phyloP scores from a whole-genome alignment of 768 basidiomycete genomes.

The Baorangia bicolor region DNA sequence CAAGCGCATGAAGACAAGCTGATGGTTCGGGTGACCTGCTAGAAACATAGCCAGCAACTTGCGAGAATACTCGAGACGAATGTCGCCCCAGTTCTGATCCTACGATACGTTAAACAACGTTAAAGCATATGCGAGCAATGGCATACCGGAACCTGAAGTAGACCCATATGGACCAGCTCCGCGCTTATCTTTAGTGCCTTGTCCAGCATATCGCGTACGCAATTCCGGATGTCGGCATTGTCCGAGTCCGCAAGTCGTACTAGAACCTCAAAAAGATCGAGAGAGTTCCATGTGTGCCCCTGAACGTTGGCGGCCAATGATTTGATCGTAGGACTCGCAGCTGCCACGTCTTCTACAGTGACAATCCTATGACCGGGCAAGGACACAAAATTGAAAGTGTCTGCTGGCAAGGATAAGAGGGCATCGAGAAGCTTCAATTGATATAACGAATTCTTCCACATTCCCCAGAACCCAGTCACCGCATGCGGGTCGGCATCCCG shows the following conservation, averaged over 20 bases:
- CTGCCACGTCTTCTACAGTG: slow-evolving; percentile 83
- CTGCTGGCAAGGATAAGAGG: slow-evolving; percentile 82
- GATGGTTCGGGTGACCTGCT: slow-evolving; percentile 90
- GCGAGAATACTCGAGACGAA: slow-evolving; percentile 83
- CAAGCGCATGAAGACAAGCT: slow-evolving; percentile 94
- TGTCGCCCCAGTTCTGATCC: slow-evolving; percentile 85
- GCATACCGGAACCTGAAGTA: slow-evolving; percentile 87
- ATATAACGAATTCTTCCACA: slow-evolving; percentile 82
- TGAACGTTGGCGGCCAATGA: slow-evolving; percentile 88
- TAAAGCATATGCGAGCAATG: neutral
- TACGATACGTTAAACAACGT: slow-evolving; percentile 19
- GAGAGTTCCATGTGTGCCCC: slow-evolving; percentile 91
- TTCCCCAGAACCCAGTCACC: slow-evolving; percentile 81
- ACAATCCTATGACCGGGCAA: slow-evolving; percentile 83
- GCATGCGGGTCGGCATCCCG: slow-evolving; percentile 75
- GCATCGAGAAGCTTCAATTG: slow-evolving; percentile 88
- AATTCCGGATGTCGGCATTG: slow-evolving; percentile 63
- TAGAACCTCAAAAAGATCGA: slow-evolving; percentile 86
- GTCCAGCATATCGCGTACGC: slow-evolving; percentile 89
- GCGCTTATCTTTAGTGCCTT: slow-evolving; percentile 92
- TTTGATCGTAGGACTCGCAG: slow-evolving; percentile 89
- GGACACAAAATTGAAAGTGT: slow-evolving; percentile 90
- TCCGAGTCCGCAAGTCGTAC: slow-evolving; percentile 78
- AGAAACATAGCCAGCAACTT: slow-evolving; percentile 88
- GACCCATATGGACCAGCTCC: slow-evolving; percentile 90